Conservation (phyloP, 495 filamentous ascomycete genomes). For the Penicillium roqueforti region DNA sequence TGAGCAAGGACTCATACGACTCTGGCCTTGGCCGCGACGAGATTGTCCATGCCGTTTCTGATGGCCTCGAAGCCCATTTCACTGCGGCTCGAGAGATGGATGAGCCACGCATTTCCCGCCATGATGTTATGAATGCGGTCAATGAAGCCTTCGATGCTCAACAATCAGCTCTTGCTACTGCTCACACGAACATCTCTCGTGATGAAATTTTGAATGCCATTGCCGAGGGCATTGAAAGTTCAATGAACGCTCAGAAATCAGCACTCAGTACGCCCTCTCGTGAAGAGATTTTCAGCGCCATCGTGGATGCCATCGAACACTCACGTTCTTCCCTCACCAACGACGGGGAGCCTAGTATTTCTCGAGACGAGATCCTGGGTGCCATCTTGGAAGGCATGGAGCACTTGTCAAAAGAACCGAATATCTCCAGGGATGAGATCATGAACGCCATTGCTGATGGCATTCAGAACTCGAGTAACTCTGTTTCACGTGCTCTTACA, state of each 20-base stretch:
- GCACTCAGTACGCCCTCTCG: constrained; percentile 29
- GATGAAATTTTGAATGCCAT: constrained; percentile 50
- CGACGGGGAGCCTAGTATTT: constrained; percentile 22
- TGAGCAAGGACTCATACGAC: constrained; percentile 45
- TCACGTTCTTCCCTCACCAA: constrained; percentile 1
- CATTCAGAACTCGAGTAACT: not conserved
- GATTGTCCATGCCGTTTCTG: constrained; percentile 42
- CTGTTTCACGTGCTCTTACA: not conserved
- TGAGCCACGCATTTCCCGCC: constrained; percentile 38
- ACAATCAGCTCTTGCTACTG: constrained; percentile 32
- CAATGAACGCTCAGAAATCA: constrained; percentile 40
- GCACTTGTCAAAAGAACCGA: constrained; percentile 19
- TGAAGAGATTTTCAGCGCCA: constrained; percentile 48
- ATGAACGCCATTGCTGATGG: constrained; percentile 27
- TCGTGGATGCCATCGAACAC: constrained; percentile 47
- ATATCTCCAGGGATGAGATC: constrained; percentile 40
- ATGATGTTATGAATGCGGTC: constrained; percentile 51
- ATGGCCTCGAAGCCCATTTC: constrained; percentile 42
- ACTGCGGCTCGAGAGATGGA: constrained; percentile 35
- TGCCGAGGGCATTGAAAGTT: constrained; percentile 40
- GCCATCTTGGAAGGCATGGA: constrained; percentile 48
- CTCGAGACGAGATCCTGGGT: constrained; percentile 41
- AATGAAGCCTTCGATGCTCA: constrained; percentile 51
- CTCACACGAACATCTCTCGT: constrained; percentile 35
- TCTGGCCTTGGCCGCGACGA: constrained; percentile 46